A percentile compares a stretch with the other conserved stretches of the same genome.
Evolutionary conservation across 2,329 filamentous ascomycete genomes (phyloP).

Genomic region (Pezicula radicicola): DNA sequence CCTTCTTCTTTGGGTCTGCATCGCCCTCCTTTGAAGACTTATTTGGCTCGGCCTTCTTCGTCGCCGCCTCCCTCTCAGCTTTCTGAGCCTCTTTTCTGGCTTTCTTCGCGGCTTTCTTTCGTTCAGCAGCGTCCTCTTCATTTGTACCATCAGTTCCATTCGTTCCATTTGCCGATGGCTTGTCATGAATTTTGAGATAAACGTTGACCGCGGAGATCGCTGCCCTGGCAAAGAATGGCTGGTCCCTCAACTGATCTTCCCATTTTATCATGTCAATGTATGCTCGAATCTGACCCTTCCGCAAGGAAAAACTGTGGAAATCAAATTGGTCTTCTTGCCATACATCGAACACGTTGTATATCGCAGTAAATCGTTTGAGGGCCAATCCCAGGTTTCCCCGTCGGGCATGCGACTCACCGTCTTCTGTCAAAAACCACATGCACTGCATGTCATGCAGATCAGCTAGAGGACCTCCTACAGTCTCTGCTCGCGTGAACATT

Average conservation of each 20-base stretch:
- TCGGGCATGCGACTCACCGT: constrained; percentile 83
- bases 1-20: constrained; percentile 77
- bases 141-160: constrained; percentile 48
- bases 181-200: constrained; percentile 77
- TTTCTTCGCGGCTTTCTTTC: constrained; percentile 88
- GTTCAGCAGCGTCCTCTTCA: constrained; percentile 61
- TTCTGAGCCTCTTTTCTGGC: constrained; percentile 77
- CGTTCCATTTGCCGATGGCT: constrained; percentile 63
- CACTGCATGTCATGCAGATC: constrained; percentile 98
- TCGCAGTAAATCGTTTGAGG: constrained; percentile 84
- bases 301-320: constrained; percentile 95
- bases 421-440: constrained; percentile 94
- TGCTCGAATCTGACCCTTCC: constrained; percentile 91
- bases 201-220: constrained; percentile 78
- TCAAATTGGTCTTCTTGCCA: constrained; percentile 99
- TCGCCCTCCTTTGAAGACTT: constrained; percentile 60
- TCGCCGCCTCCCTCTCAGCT: constrained; percentile 74
- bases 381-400: constrained; percentile 81
- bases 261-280: constrained; percentile 96
- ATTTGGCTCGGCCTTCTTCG: constrained; percentile 82
- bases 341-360: constrained; percentile 90
- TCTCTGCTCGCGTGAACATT: constrained; percentile 90
- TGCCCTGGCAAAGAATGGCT: constrained; percentile 87
- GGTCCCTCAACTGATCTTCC: constrained; percentile 88
- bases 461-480: constrained; percentile 79